Percentiles rank a stretch among this genome's conserved stretches.
These are phyloP conservation scores for Phytopythium boreale DNA, from an alignment of 352 stramenopile species.

Conservation along the genomic window DNA sequence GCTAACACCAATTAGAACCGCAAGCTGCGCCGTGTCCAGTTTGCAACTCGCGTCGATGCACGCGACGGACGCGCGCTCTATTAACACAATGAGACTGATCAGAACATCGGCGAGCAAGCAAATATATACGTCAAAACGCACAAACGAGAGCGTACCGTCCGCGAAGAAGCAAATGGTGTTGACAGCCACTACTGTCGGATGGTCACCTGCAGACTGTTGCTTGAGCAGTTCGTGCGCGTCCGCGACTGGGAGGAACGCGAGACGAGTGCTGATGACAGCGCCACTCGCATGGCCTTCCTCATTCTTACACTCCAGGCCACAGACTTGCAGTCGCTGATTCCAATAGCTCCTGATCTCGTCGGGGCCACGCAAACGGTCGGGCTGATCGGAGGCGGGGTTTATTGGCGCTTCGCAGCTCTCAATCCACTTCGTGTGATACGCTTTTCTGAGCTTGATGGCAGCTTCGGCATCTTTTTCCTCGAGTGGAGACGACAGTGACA, in stretches of 20 bases:
- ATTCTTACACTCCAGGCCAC: not conserved
- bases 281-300: too few species aligned
- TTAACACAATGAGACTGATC: slow-evolving; percentile 4
- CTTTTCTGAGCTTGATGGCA: slow-evolving; percentile 20
- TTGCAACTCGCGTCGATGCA: slow-evolving; percentile 57
- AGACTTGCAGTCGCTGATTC: not conserved
- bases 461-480: slow-evolving; percentile 15
- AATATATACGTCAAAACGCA: not conserved
- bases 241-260: slow-evolving; percentile 3
- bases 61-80: slow-evolving; percentile 52
- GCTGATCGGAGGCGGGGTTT: not conserved
- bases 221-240: slow-evolving; percentile 22
- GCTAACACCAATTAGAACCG: slow-evolving; percentile 42
- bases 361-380: not conserved
- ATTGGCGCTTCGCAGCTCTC: not conserved
- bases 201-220: slow-evolving; percentile 11
- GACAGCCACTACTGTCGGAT: slow-evolving; percentile 37
- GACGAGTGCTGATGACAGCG: not conserved
- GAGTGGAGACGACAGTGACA: slow-evolving; percentile 25
- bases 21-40: slow-evolving; percentile 57
- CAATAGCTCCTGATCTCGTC: slow-evolving; percentile 3
- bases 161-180: slow-evolving; percentile 81
- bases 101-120: not conserved
- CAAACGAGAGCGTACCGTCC: slow-evolving; percentile 29
- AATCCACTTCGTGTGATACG: slow-evolving; percentile 36